Base-by-base conservation (phyloP, 306 rosid genomes). In the Begonia peltatifolia region DNA sequence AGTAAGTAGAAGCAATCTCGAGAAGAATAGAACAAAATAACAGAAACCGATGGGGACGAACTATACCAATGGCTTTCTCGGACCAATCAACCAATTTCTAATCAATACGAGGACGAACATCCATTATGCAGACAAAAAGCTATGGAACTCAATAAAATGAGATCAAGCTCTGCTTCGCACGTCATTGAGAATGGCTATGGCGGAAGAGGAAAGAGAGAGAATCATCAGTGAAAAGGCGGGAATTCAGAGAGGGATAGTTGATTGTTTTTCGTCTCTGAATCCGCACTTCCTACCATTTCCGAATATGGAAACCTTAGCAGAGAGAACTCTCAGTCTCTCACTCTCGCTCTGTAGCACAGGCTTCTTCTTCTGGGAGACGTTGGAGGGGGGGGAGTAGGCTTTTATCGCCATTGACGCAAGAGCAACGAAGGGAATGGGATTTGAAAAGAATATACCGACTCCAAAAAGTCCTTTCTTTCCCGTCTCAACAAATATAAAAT, bases 361-460 rank as follows among this genome's bases (percentile, higher is more conserved):
- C 47, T 43, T 1, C 5, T 43, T 43, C 47, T 10, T 49, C 48
- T 51, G 20, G 20, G 51, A 54, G 62, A 46, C 47, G 20, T n/a
- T 54, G 59, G 63, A n/a, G 58, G 50, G 66, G 61, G 59, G 60
- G 41, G 35, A 25, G 25, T 60, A 59, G 11, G 60, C 57, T 58
- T 50, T 53, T 23, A 41, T 64, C 13, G 12, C 71, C 68, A 53
- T 60, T 69, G 53, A 23, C 63, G 55, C 46, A 59, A 17, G 55
- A 55, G 55, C 61, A 25, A 1, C 16, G 57, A 51, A 12, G 53
- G 12, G 57, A 74, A 65, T 59, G 60, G 52, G 71, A 11, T 42
- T 42, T 41, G 16, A 11, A 42, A 30, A 55, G 87, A 86, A 82
- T 82, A 86, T 86, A 64, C 87, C 84, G 42, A 55, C 74, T 25